A percentile compares a stretch with the other conserved stretches of the same genome.
Evolutionary conservation across 805 yeast genomes (phyloP).

Genomic region (Teunomyces cretensis): DNA sequence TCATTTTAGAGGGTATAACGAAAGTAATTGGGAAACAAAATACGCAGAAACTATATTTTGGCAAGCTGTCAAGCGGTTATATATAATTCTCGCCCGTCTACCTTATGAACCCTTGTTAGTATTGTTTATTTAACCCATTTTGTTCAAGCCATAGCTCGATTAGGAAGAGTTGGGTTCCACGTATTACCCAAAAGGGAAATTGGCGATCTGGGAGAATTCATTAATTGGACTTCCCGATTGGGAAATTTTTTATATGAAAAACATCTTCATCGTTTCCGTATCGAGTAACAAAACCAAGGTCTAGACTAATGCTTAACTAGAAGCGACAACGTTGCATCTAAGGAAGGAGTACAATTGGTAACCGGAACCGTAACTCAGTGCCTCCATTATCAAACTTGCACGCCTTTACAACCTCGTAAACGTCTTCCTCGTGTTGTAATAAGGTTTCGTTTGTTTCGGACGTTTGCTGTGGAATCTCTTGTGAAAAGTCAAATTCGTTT

Average conservation of each 20-base stretch:
- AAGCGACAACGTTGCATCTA: not conserved
- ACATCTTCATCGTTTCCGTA: not conserved
- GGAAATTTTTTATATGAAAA: not conserved
- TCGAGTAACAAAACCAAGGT: not conserved
- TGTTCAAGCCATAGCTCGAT: not conserved
- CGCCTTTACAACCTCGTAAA: slow-evolving; percentile 8
- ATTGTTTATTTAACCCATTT: not conserved
- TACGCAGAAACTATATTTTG: too few relatives aligned
- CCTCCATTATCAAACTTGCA: slow-evolving; percentile 27
- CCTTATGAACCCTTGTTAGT: not conserved
- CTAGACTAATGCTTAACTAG: not conserved
- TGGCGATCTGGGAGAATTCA: not conserved
- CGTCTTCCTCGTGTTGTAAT: slow-evolving; percentile 4
- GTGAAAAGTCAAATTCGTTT: slow-evolving; percentile 17
- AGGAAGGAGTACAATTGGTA: slow-evolving; percentile 18
- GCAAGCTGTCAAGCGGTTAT: not conserved
- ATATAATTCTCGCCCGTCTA: not conserved
- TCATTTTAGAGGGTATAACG: not conserved
- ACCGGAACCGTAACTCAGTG: slow-evolving; percentile 26
- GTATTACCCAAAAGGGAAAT: not conserved
- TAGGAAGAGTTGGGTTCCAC: not conserved
- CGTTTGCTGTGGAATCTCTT: not conserved
- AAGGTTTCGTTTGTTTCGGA: not conserved
- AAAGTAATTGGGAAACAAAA: not conserved
- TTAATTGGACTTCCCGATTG: not conserved